Evolutionary conservation across 106 monocot species (phyloP).

Genomic region (Posidonia australis): DNA sequence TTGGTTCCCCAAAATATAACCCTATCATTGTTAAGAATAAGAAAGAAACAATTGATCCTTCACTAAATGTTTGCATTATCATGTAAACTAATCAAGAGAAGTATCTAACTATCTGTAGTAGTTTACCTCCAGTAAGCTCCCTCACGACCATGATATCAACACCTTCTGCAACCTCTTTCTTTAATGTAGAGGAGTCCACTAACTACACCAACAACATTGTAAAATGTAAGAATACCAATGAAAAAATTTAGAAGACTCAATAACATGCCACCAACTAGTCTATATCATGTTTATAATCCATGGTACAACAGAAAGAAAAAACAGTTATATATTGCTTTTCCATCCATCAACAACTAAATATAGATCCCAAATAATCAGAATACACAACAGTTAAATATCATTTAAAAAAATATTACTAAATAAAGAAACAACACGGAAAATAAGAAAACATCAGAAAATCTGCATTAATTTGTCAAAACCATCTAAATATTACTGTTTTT

Average conservation of each 20-base stretch:
- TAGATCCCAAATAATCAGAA: too few species aligned
- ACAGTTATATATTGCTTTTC: too few species aligned
- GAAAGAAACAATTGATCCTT: not conserved
- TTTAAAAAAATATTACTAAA: too few species aligned
- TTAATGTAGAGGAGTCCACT: slow-evolving; percentile 72
- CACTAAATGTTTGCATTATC: not conserved
- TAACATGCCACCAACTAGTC: too few species aligned
- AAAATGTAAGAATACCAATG: not conserved
- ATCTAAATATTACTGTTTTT: not conserved
- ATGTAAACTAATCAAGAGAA: not conserved
- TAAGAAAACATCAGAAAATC: too few species aligned
- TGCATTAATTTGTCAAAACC: too few species aligned
- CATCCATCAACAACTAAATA: too few species aligned
- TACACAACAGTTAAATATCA: too few species aligned
- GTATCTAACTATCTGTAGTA: not conserved
- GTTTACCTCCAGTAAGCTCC: slow-evolving; percentile 79
- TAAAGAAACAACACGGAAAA: too few species aligned
- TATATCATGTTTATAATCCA: too few species aligned
- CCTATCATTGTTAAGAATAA: slow-evolving; percentile 26
- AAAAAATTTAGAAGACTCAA: not conserved
- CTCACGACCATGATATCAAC: slow-evolving; percentile 88
- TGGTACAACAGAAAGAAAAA: too few species aligned
- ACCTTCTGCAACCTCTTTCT: slow-evolving; percentile 82
- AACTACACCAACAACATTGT: slow-evolving; percentile 25
- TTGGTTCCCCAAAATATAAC: slow-evolving; percentile 93